A percentile compares a stretch with the other conserved stretches of the same genome.
Evolutionary conservation across 1,284 basidiomycete species (phyloP).

Genomic region (Volvariella volvacea): DNA sequence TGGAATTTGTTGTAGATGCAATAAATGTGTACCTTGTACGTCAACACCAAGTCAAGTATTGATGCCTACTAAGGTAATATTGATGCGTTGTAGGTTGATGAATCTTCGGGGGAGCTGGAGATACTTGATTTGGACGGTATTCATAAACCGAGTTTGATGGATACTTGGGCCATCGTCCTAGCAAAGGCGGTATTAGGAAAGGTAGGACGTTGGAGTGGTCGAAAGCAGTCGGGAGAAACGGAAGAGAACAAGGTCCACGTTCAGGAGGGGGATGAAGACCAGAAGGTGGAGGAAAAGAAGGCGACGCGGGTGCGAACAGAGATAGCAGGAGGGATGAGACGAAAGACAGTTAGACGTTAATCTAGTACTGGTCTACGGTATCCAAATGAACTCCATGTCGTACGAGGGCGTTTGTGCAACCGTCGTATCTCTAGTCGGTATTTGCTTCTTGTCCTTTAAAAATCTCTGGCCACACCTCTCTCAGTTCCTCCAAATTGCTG

Average conservation of each 20-base stretch:
- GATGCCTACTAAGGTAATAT: not conserved
- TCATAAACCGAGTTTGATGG: conserved; percentile 34
- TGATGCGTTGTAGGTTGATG: conserved; percentile 27
- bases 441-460: conserved; percentile 36
- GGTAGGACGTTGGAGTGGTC: conserved; percentile 21
- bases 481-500: conserved; percentile 52
- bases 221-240: conserved; percentile 27
- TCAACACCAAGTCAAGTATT: conserved; percentile 13
- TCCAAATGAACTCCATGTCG: too few relatives aligned
- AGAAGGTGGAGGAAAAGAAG: conserved; percentile 17
- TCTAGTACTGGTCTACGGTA: too few relatives aligned
- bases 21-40: conserved; percentile 66
- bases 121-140: conserved; percentile 33
- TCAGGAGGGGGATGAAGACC: conserved; percentile 36
- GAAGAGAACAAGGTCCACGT: conserved; percentile 27
- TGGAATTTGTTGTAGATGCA: conserved; percentile 77
- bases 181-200: conserved; percentile 13
- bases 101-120: conserved; percentile 46
- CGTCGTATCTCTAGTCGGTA: too few relatives aligned
- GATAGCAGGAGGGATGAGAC: conserved; percentile 54
- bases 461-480: conserved; percentile 65
- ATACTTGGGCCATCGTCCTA: conserved; percentile 45
- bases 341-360: conserved; percentile 37
- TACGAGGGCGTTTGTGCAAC: too few relatives aligned
- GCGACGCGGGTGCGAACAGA: conserved; percentile 23